phyloP scores from a whole-genome alignment of 2,329 filamentous ascomycete genomes.

The Emydomyces testavorans region DNA sequence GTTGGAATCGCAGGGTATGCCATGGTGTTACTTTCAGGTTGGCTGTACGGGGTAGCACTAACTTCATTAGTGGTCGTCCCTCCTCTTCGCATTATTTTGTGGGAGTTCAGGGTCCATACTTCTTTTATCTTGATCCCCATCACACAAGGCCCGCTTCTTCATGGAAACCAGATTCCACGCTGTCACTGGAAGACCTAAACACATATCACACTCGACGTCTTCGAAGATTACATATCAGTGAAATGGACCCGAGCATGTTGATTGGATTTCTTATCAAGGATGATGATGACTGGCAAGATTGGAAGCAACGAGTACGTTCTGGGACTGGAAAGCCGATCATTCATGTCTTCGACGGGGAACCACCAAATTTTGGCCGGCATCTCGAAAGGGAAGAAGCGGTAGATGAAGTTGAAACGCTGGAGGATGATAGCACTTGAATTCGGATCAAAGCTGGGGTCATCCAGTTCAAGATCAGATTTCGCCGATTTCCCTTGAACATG shows the following conservation, averaged over 20 bases:
- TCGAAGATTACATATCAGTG: constrained; percentile 67
- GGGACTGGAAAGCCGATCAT: constrained; percentile 75
- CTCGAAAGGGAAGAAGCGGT: constrained; percentile 60
- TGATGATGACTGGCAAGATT: constrained; percentile 71
- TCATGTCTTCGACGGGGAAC: constrained; percentile 63
- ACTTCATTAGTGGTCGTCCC: constrained; percentile 60
- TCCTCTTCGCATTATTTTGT: constrained; percentile 77
- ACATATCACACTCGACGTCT: constrained; percentile 81
- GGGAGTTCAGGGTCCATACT: constrained; percentile 59
- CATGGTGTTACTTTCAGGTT: constrained; percentile 19
- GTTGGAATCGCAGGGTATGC: constrained; percentile 82
- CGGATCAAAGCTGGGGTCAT: constrained; percentile 19
- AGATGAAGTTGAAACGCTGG: constrained; percentile 81
- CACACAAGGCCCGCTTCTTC: constrained; percentile 66
- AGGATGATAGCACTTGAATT: constrained; percentile 46
- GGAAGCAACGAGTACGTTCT: constrained; percentile 59
- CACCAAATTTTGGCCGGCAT: constrained; percentile 38
- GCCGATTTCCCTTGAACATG: too few species aligned
- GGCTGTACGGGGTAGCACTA: neutral
- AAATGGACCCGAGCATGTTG: constrained; percentile 98
- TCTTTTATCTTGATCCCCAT: constrained; percentile 95
- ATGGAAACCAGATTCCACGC: constrained; percentile 45
- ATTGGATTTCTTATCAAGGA: constrained; percentile 81
- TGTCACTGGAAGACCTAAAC: constrained; percentile 61
- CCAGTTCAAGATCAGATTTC: too few species aligned